A percentile compares a stretch with the other conserved stretches of the same genome.
phyloP scores from a whole-genome alignment of 306 rosid genomes.

The Oemleria cerasiformis region DNA sequence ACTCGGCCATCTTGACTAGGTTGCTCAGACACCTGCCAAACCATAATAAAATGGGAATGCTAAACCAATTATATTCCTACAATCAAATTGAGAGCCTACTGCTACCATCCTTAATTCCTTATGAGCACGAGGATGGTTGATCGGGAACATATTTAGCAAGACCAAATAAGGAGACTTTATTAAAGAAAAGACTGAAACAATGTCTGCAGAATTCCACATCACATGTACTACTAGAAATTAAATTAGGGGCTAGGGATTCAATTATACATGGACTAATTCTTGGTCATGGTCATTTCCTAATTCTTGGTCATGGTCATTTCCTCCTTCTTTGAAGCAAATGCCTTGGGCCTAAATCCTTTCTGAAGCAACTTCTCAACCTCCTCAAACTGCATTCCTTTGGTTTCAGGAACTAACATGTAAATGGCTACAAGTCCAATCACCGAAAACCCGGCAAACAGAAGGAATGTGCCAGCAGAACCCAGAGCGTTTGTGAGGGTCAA shows the following conservation, averaged over 20 bases:
- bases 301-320: too few relatives aligned
- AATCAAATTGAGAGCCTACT: not conserved
- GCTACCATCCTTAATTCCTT: too few relatives aligned
- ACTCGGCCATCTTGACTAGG: slow-evolving; percentile 24
- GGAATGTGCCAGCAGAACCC: slow-evolving; percentile 66
- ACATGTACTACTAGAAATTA: too few relatives aligned
- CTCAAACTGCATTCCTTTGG: slow-evolving; percentile 62
- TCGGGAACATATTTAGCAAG: not conserved
- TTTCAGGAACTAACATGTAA: slow-evolving; percentile 55
- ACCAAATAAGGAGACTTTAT: not conserved
- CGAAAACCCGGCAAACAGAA: slow-evolving; percentile 67
- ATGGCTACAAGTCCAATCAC: slow-evolving; percentile 48
- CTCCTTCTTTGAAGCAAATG: slow-evolving; percentile 9
- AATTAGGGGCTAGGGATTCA: too few relatives aligned
- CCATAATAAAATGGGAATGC: too few relatives aligned
- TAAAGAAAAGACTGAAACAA: not conserved
- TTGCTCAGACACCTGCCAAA: not conserved
- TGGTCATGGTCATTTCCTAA: too few relatives aligned
- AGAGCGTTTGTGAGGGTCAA: slow-evolving; percentile 49
- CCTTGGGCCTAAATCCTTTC: slow-evolving; percentile 34
- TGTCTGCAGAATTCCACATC: not conserved
- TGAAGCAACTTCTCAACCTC: slow-evolving; percentile 63
- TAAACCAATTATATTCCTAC: too few relatives aligned
- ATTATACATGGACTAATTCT: too few relatives aligned
- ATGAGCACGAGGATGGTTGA: too few relatives aligned